phyloP scores from a whole-genome alignment of 768 basidiomycete genomes.

The Podaxis sp. region DNA sequence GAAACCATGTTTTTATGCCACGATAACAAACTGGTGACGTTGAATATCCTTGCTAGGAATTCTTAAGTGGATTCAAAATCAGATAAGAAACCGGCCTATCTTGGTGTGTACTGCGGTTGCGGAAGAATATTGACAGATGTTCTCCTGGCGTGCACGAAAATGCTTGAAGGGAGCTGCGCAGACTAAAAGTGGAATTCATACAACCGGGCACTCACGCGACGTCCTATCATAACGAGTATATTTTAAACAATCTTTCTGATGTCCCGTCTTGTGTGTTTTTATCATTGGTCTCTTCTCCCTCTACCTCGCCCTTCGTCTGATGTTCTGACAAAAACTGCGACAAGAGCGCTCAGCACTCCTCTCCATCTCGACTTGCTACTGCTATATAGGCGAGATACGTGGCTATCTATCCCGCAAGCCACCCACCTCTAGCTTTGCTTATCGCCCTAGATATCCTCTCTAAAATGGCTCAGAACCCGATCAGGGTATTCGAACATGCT shows the following conservation, averaged over 20 bases:
- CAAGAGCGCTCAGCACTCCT: neutral
- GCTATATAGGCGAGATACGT: neutral
- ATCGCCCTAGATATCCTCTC: neutral
- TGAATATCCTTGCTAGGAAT: neutral
- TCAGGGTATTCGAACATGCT: conserved; percentile 25
- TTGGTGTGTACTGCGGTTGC: neutral
- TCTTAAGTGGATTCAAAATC: neutral
- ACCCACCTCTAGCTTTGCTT: neutral
- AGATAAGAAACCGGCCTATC: neutral
- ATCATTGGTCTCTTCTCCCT: neutral
- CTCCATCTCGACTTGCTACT: neutral
- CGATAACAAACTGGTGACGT: neutral
- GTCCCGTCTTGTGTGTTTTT: neutral
- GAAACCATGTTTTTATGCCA: neutral
- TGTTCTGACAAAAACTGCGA: conserved; percentile 1
- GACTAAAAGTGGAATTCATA: neutral
- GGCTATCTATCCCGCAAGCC: no score
- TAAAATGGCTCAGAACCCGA: conserved; percentile 9
- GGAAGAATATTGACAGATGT: neutral
- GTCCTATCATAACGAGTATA: neutral
- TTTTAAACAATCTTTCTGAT: neutral
- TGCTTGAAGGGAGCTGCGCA: neutral
- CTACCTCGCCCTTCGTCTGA: neutral
- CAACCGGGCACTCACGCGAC: neutral
- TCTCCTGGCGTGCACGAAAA: neutral